These are phyloP conservation scores for Aspergillus tanneri DNA, from an alignment of 2,329 filamentous ascomycete species.

Conservation along the genomic window DNA sequence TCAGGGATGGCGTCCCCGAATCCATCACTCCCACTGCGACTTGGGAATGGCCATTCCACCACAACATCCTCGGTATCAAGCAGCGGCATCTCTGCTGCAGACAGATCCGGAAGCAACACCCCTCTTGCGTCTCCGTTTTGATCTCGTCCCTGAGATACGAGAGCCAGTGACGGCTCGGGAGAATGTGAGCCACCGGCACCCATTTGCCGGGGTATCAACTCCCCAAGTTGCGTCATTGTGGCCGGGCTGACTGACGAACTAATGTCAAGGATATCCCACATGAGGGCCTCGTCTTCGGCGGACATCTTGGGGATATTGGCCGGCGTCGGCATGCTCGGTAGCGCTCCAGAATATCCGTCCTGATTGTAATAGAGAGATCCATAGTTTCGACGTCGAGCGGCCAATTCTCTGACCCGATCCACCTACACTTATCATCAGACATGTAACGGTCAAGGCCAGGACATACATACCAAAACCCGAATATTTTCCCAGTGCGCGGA, in stretches of 20 bases:
- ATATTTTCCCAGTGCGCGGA: conserved; percentile 25
- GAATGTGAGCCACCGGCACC: not conserved
- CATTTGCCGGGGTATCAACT: not conserved
- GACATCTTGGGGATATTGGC: conserved; percentile 28
- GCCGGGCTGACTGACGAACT: conserved; percentile 15
- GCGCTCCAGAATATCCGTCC: conserved; percentile 23
- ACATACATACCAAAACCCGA: conserved; percentile 19
- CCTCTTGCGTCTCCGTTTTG: not conserved
- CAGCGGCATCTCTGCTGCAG: not conserved
- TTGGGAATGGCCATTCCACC: conserved; percentile 20
- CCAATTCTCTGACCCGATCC: conserved; percentile 21
- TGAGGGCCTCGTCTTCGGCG: conserved; percentile 22
- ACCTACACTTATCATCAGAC: conserved; percentile 13
- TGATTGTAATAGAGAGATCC: conserved; percentile 28
- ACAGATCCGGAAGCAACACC: not conserved
- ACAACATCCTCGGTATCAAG: conserved; percentile 8
- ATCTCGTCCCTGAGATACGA: not conserved
- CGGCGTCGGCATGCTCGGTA: conserved; percentile 26
- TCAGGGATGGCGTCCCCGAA: conserved; percentile 19
- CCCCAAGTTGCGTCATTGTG: not conserved
- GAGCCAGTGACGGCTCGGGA: not conserved
- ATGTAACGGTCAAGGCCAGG: too few relatives aligned
- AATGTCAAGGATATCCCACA: conserved; percentile 30
- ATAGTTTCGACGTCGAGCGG: conserved; percentile 24
- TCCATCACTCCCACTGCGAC: conserved; percentile 5